phyloP scores from a whole-genome alignment of 2,329 filamentous ascomycete genomes.

The Monilinia polystroma region DNA sequence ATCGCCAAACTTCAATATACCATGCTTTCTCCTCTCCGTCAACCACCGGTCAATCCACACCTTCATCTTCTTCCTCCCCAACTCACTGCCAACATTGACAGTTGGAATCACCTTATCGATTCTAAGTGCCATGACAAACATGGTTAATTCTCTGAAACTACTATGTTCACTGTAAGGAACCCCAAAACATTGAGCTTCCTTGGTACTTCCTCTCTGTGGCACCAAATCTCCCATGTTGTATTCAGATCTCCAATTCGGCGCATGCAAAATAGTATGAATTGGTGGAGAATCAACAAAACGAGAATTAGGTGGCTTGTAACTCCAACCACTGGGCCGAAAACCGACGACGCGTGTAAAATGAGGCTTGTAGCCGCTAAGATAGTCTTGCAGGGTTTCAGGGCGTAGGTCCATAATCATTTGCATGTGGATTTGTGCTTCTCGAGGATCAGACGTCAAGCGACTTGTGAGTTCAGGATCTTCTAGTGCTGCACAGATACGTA shows the following conservation, averaged over 20 bases:
- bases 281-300: conserved; percentile 61
- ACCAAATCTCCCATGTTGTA: conserved; percentile 72
- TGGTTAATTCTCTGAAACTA: conserved; percentile 87
- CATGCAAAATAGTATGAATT: conserved; percentile 64
- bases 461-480: conserved; percentile 79
- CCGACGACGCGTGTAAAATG: conserved; percentile 86
- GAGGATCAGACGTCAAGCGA: conserved; percentile 75
- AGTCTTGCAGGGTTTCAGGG: conserved; percentile 86
- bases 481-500: conserved; percentile 78
- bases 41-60: conserved; percentile 64
- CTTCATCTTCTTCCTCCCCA: conserved; percentile 59
- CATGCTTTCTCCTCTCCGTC: conserved; percentile 56
- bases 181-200: conserved; percentile 81
- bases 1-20: conserved; percentile 45
- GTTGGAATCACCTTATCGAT: conserved; percentile 92
- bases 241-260: conserved; percentile 64
- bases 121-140: conserved; percentile 84
- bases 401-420: conserved; percentile 93
- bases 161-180: conserved; percentile 97
- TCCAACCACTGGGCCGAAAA: conserved; percentile 93
- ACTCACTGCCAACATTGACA: conserved; percentile 72
- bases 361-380: conserved; percentile 74
- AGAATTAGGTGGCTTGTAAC: conserved; percentile 71
- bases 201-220: conserved; percentile 79
- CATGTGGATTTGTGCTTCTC: conserved; percentile 94